These are phyloP conservation scores for Herpetomonas samuelpessoai DNA, from an alignment of 208 protist genomes.

Conservation along the genomic window DNA sequence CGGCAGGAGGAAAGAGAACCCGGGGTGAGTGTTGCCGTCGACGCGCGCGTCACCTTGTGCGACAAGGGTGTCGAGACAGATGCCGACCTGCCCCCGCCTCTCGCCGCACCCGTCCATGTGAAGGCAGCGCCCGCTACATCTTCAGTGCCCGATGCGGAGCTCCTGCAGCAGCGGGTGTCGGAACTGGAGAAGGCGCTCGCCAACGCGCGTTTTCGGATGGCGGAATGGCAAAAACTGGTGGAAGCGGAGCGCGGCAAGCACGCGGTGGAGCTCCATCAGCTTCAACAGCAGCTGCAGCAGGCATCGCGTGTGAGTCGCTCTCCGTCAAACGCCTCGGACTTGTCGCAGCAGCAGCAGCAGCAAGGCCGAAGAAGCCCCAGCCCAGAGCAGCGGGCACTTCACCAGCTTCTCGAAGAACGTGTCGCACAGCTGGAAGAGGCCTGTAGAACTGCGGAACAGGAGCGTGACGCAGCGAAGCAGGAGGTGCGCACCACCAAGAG, in stretches of 20 bases:
- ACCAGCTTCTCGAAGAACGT: slow-evolving; percentile 19
- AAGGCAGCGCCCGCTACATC: no score
- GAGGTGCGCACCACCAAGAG: background rate
- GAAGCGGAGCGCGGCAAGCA: slow-evolving; percentile 32
- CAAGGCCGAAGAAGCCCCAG: slow-evolving; percentile 29
- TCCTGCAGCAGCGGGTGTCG: background rate
- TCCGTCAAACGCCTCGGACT: slow-evolving; percentile 25
- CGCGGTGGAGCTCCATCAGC: slow-evolving; percentile 25
- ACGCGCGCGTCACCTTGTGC: no score
- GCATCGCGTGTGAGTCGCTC: background rate
- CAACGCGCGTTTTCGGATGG: slow-evolving; percentile 25
- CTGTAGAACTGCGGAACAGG: background rate
- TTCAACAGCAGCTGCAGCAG: slow-evolving; percentile 22
- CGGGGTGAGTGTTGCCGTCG: no score
- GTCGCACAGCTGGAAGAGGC: slow-evolving; percentile 30
- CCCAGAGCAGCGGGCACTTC: background rate
- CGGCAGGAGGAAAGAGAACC: no score
- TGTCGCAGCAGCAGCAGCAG: slow-evolving; percentile 31
- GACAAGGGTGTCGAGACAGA: background rate
- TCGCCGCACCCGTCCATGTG: no score
- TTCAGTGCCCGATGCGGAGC: no score
- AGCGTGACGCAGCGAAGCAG: background rate
- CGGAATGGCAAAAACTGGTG: slow-evolving; percentile 27
- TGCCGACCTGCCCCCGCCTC: no score
- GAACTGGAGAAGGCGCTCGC: slow-evolving; percentile 27